Evolutionary conservation across 352 stramenopile species (phyloP), one percentile per base, ranked within the genome.

Genomic region (Phytophthora agathidicida): DNA sequence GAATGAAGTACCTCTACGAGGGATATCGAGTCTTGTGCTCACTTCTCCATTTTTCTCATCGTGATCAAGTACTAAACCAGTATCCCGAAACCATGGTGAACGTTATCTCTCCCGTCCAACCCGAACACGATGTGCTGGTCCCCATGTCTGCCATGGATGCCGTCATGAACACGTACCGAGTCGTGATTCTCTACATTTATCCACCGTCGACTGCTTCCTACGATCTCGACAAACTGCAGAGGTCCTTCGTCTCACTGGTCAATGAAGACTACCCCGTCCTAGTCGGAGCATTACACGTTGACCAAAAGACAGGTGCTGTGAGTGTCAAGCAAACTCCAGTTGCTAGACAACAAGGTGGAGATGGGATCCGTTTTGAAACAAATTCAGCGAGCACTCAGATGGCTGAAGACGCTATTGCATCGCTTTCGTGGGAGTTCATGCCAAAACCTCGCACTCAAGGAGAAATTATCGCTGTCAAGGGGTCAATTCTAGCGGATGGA

Each of bases 141-240:
- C 59, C 52, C 35, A 47, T 88, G 31, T 80, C 78, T 9, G 63
- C 71, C 13, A 64, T 86, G 53, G 78, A 88, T 32, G 60, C 71
- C 1, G 62, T 73, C 60, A 86, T 88, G 78, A 68, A 53, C 20
- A 54, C 54, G 1, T 75, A 83, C 31, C 50, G 62, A 6, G 54
- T 88, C 27, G 68, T 67, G 19, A 50, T 84, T 24, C 61, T 88
- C 50, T 84, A 84, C 68, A 60, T 88, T 30, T 88, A 81, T 28
- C 61, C 75, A 7, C 63, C 54, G 9, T 14, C 19, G 3, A 35
- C 22, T 13, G 13, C 8, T 9, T 7, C 49, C 17, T 88, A 68
- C 50, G 61, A 83, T 36, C 65, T 83, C 42, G 45, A 70, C 3
- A 62, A 57, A 13, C 50, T 88, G 1, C 56, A 73, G 1, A 17